Base-by-base conservation (phyloP, 139 green algal species). In the Chlorokybus atmophyticus region DNA sequence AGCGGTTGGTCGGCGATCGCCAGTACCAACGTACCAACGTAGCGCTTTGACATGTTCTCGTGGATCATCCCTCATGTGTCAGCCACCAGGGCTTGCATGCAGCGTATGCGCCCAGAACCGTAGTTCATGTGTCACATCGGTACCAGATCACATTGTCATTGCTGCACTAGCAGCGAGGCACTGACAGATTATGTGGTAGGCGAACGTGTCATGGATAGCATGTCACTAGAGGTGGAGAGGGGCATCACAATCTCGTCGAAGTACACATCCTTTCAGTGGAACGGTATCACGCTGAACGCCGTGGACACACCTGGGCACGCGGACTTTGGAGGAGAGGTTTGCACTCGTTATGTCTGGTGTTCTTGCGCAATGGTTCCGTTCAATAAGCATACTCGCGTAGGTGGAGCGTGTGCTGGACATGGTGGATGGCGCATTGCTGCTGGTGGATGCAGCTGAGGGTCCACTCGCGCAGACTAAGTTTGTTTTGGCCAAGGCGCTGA, bases 301-400 rank as follows among this genome's bases (percentile, higher is more conserved):
- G 79, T 94, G n/a, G 87, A 94, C 69, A 94, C 87, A 3, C 87
- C 86, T 39, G 63, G 86, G 2, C 86, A 94, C 61, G 87, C 86
- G 0, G 87, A 94, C 68, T 94, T 94, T 70, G 86, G 86, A 1
- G 86, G 85, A 0, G 85, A 94, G 51, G 62, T 69, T 21, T n/a
- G 48, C 17, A 21, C 14, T 47, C 38, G 14, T 47, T 17, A 60
- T 29, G 24, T 57, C 19, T 19, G 39, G 39, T 19, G 39, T 19
- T 47, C 19, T 47, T 47, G 19, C 19, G 19, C 19, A 47, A n/a
- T 47, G 19, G 39, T n/a, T n/a, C 39, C 39, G 19, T 47, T 47
- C 39, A 47, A 19, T 19, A n/a, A 19, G 19, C 19, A 47, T 47
- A 19, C 39, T 19, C 19, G 19, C 39, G 8, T 54, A 69, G 60